A percentile compares a stretch with the other conserved stretches of the same genome.
These are phyloP conservation scores for Royoungia palumana DNA, from an alignment of 768 basidiomycete genomes.

Conservation along the genomic window DNA sequence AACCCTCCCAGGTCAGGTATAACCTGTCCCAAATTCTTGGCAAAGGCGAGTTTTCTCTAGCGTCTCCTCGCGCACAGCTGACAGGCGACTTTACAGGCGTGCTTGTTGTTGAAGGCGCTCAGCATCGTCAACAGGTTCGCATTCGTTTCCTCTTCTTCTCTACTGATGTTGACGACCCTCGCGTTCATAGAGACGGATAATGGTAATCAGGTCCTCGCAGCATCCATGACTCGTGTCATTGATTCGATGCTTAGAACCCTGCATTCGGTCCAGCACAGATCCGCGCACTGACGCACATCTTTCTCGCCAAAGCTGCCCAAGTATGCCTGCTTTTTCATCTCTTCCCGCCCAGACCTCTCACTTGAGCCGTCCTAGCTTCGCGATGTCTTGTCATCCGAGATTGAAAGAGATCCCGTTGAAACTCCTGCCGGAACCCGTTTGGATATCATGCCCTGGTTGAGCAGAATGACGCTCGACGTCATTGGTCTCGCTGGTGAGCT, in stretches of 20 bases:
- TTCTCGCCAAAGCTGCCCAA: slow-evolving; percentile 52
- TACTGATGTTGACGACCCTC: neutral
- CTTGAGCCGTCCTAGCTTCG: slow-evolving; percentile 37
- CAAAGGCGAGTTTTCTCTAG: slow-evolving; percentile 24
- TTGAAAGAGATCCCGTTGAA: slow-evolving; percentile 23
- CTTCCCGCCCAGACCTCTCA: neutral
- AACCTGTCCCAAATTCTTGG: slow-evolving; percentile 42
- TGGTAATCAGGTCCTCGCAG: slow-evolving; percentile 19
- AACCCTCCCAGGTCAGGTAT: slow-evolving; percentile 42
- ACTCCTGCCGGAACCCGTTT: slow-evolving; percentile 17
- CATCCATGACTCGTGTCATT: neutral
- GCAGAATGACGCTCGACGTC: slow-evolving; percentile 38
- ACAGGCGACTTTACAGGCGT: slow-evolving; percentile 38
- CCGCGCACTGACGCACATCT: slow-evolving; percentile 53
- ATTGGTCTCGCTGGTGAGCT: slow-evolving; percentile 39
- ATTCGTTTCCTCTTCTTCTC: neutral
- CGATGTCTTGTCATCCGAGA: slow-evolving; percentile 43
- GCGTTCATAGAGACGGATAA: slow-evolving; percentile 21
- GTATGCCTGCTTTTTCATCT: slow-evolving; percentile 27
- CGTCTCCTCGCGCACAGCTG: neutral
- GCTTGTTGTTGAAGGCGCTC: slow-evolving; percentile 40
- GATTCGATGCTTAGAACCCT: slow-evolving; percentile 44
- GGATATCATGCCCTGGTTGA: slow-evolving; percentile 34
- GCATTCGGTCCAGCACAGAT: slow-evolving; percentile 63
- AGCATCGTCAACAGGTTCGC: slow-evolving; percentile 40